Conservation (phyloP, 208 protist species). For the Trypanosomatidae sp. region DNA sequence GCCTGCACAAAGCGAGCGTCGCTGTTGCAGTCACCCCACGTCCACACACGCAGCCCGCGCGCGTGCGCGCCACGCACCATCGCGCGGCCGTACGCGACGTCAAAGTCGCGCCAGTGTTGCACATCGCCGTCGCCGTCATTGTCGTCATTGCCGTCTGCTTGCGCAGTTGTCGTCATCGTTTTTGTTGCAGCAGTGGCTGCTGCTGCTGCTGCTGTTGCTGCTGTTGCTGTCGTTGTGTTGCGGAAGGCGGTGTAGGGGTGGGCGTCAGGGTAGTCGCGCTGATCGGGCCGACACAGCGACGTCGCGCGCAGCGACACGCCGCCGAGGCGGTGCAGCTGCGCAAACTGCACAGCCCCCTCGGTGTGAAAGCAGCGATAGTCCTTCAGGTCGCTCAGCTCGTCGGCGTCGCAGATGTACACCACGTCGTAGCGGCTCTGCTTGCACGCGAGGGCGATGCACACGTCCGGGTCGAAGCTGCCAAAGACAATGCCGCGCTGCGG, state of each 20-base stretch:
- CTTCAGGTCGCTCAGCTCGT: conserved; percentile 52
- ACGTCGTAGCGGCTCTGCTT: conserved; percentile 78
- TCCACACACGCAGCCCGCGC: conserved; percentile 44
- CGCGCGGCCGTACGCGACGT: conserved; percentile 12
- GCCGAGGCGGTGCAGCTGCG: conserved; percentile 34
- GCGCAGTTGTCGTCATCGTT: too few species aligned
- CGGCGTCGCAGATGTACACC: conserved; percentile 59
- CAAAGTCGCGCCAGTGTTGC: background rate
- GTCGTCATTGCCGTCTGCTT: too few species aligned
- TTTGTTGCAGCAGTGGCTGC: too few species aligned
- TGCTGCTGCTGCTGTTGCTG: too few species aligned
- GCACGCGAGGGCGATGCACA: conserved; percentile 44
- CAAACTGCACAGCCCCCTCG: conserved; percentile 64
- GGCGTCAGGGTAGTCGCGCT: conserved; percentile 4
- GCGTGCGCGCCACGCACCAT: conserved; percentile 36
- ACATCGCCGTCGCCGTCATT: background rate
- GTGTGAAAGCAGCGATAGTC: conserved; percentile 68
- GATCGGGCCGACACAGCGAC: conserved; percentile 19
- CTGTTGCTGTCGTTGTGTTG: background rate
- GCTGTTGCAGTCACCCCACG: conserved; percentile 58
- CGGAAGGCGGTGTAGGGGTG: conserved; percentile 5
- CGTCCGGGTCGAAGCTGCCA: conserved; percentile 70
- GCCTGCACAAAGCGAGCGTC: conserved; percentile 30
- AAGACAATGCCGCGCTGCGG: conserved; percentile 48
- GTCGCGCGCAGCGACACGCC: conserved; percentile 54